Conservation (phyloP, 176 grass and related monocot species). For the Avena sativa region DNA sequence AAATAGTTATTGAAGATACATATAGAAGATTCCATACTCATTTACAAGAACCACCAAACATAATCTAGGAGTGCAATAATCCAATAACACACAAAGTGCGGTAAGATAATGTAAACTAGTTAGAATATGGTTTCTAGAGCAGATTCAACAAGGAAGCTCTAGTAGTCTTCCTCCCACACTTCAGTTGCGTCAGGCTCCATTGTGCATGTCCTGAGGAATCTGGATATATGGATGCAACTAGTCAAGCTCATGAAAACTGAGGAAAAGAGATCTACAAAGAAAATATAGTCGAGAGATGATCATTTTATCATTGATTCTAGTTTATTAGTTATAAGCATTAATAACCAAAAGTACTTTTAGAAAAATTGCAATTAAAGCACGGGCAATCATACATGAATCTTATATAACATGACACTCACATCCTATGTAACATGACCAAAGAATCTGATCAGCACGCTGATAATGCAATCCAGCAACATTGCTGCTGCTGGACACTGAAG, state of each 20-base stretch:
- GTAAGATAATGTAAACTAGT: neutral
- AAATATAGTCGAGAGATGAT: too few species aligned
- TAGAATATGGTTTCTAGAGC: neutral
- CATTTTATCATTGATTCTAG: too few species aligned
- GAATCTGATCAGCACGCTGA: too few species aligned
- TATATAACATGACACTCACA: too few species aligned
- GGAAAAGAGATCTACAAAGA: too few species aligned
- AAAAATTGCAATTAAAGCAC: too few species aligned
- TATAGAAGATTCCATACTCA: neutral
- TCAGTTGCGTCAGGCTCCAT: neutral
- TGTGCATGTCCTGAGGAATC: constrained; percentile 6
- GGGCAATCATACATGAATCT: too few species aligned
- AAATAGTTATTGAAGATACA: neutral
- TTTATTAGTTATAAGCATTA: too few species aligned
- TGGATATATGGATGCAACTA: neutral
- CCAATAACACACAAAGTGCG: neutral
- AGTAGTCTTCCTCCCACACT: neutral
- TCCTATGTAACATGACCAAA: too few species aligned
- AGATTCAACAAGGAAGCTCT: neutral
- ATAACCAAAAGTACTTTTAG: too few species aligned
- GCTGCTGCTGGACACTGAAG: too few species aligned
- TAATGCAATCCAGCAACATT: too few species aligned
- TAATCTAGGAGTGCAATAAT: neutral
- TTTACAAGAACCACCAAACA: neutral
- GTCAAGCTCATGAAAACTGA: neutral